phyloP scores from a whole-genome alignment of 176 grass and related monocot species.

The Puccinellia tenuiflora region DNA sequence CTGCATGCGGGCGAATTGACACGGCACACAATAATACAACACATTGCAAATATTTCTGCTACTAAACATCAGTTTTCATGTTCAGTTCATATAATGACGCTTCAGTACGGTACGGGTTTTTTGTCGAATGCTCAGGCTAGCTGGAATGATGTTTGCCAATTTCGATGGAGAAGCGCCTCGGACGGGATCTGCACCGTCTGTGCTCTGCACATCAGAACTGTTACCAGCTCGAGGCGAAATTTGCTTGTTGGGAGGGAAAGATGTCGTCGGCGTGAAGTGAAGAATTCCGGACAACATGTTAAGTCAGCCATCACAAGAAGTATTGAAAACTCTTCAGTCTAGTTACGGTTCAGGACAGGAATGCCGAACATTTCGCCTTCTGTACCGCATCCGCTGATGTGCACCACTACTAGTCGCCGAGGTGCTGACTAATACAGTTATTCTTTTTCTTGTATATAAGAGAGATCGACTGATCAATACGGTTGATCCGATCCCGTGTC shows the following conservation, averaged over 20 bases:
- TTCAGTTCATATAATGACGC: neutral
- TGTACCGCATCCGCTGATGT: no score
- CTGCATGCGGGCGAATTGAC: neutral
- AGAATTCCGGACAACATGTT: neutral
- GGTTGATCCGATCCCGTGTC: neutral
- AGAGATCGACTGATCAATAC: neutral
- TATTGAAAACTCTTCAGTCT: neutral
- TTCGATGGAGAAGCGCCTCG: neutral
- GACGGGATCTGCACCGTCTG: neutral
- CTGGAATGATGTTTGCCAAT: neutral
- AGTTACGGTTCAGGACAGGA: neutral
- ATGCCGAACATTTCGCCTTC: neutral
- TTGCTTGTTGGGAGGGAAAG: neutral
- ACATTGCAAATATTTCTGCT: neutral
- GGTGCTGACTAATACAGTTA: neutral
- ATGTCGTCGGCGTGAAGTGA: neutral
- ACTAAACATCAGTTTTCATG: neutral
- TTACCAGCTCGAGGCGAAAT: neutral
- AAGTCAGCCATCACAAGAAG: neutral
- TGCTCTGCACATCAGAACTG: neutral
- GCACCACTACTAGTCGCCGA: neutral
- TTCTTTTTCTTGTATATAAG: neutral
- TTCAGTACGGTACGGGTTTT: neutral
- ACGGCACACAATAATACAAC: neutral
- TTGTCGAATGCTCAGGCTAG: neutral